Evolutionary conservation across 768 basidiomycete species (phyloP).

Genomic region (Suillus luteus): DNA sequence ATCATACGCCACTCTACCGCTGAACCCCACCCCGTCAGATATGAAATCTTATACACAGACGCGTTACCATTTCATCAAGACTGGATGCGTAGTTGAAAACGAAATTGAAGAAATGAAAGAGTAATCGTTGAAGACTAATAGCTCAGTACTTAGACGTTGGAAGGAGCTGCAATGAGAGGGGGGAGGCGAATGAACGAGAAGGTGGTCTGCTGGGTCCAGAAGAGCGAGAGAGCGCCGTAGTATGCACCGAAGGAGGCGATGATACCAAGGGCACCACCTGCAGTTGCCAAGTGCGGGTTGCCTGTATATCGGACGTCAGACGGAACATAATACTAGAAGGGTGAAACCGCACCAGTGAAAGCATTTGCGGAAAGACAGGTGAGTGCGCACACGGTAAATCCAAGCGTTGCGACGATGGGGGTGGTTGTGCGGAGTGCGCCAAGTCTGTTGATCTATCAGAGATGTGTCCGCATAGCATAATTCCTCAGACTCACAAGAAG

Average conservation of each 20-base stretch:
- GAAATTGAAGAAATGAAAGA: background rate
- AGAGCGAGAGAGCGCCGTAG: slow-evolving; percentile 28
- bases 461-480: too few relatives aligned
- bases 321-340: background rate
- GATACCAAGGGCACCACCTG: slow-evolving; percentile 29
- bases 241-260: slow-evolving; percentile 32
- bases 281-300: slow-evolving; percentile 26
- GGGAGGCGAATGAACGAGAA: slow-evolving; percentile 29
- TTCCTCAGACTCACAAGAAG: slow-evolving; percentile 22
- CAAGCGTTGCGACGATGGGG: slow-evolving; percentile 26
- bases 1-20: background rate
- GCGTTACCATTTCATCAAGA: background rate
- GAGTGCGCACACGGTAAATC: slow-evolving; percentile 26
- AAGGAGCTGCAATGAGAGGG: slow-evolving; percentile 22
- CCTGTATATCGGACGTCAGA: slow-evolving; percentile 17
- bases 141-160: slow-evolving; percentile 13
- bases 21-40: background rate
- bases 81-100: background rate
- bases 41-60: too few relatives aligned
- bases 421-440: slow-evolving; percentile 30
- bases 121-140: background rate
- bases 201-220: slow-evolving; percentile 34
- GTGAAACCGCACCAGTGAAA: slow-evolving; percentile 26
- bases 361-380: slow-evolving; percentile 26
- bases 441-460: slow-evolving; percentile 17